phyloP scores from a whole-genome alignment of 495 filamentous ascomycete genomes.

The Melanomma pulvis-pyrius region DNA sequence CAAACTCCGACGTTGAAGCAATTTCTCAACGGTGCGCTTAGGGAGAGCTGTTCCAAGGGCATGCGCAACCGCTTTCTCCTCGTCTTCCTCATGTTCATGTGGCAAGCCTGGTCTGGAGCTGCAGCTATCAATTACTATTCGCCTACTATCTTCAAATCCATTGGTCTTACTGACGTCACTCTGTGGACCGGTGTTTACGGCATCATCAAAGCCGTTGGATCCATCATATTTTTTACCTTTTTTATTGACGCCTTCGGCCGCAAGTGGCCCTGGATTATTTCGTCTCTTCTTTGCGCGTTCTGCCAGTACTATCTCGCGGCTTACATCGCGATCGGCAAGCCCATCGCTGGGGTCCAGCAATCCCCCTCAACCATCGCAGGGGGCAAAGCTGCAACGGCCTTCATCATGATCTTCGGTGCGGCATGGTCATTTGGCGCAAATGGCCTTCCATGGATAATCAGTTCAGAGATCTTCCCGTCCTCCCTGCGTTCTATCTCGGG shows the following conservation, averaged over 20 bases:
- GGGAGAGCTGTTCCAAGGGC: slow-evolving; percentile 41
- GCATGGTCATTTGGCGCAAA: slow-evolving; percentile 37
- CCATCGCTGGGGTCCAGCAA: slow-evolving; percentile 5
- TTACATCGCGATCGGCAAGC: slow-evolving; percentile 41
- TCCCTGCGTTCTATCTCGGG: slow-evolving; percentile 38
- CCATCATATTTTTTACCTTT: slow-evolving; percentile 43
- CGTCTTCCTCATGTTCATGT: slow-evolving; percentile 48
- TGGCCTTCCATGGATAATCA: slow-evolving; percentile 40
- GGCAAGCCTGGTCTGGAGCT: slow-evolving; percentile 41
- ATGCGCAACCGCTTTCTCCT: slow-evolving; percentile 47
- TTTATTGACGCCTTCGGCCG: slow-evolving; percentile 43
- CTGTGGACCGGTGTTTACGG: slow-evolving; percentile 46
- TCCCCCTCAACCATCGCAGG: slow-evolving; percentile 40
- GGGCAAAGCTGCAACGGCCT: slow-evolving; percentile 43
- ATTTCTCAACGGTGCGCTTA: slow-evolving; percentile 38
- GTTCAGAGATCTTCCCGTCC: slow-evolving; percentile 38
- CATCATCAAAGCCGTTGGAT: slow-evolving; percentile 40
- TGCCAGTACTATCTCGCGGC: slow-evolving; percentile 41
- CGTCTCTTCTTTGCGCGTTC: slow-evolving; percentile 40
- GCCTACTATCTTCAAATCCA: slow-evolving; percentile 43
- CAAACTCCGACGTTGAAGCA: slow-evolving; percentile 28
- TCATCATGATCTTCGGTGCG: slow-evolving; percentile 48
- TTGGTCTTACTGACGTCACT: slow-evolving; percentile 43
- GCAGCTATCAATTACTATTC: slow-evolving; percentile 48
- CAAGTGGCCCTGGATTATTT: slow-evolving; percentile 44